Evolutionary conservation across 2,329 filamentous ascomycete genomes (phyloP), one percentile per base, ranked within the genome.

Genomic region (Calonectria crousiana): DNA sequence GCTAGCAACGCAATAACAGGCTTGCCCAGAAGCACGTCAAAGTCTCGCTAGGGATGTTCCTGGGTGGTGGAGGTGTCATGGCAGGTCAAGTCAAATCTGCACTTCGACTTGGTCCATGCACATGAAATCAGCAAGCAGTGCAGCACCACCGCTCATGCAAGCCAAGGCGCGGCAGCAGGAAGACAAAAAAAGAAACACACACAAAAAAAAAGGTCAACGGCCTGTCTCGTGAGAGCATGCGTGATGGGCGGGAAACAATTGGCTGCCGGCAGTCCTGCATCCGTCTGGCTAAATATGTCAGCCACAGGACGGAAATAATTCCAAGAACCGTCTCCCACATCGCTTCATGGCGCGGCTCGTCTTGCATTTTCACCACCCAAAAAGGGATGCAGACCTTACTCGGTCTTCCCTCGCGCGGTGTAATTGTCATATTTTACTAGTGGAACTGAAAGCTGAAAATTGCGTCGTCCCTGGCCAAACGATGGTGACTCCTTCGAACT

Each of bases 111-210:
- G 56, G 56, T 20, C 56, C 56, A 62, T 62, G 56, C 56, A 62
- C 56, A 41, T 13, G 36, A 62, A 62, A 41, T 26, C 56, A 38
- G 56, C 56, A 30, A 28, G 38, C 56, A 62, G 56, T 32, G 53
- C 51, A 58, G 56, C 52, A 41, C 23, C 56, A 41, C 34, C 14
- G 44, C 70, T 67, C 66, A 73, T 79, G 78, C 77, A 80, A 67
- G 78, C 77, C 78, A 80, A 80, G 78, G 69, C 74, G 67, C 71
- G 76, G 68, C 62, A 78, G 75, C 70, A 23, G 65, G 60, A 60
- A 64, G 47, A 38, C 36, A 28, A 58, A 49, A 23, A 26, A n/a
- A 28, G 32, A 44, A 38, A 36, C 3, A 16, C 4, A 36, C 2
- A 16, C 18, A 49, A 14, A 16, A 23, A 23, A 62, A 26, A 26